Conservation (phyloP, 2,329 filamentous ascomycete genomes). For the Phialemoniopsis sp. region DNA sequence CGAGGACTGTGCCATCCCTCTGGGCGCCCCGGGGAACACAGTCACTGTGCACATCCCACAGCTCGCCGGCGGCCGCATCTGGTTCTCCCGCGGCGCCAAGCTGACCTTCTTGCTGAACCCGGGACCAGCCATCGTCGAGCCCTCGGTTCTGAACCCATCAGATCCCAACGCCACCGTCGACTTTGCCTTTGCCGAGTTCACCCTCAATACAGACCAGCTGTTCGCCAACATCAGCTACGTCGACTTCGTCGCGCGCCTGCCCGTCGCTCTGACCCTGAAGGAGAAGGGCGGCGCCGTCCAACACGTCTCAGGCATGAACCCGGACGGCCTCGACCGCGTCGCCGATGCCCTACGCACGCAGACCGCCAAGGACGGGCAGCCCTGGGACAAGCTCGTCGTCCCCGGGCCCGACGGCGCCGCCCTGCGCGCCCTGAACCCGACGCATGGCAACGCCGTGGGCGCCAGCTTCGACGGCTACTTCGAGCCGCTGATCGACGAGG, state of each 20-base stretch:
- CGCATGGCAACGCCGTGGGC: slow-evolving; percentile 33
- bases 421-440: slow-evolving; percentile 38
- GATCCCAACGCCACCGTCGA: slow-evolving; percentile 49
- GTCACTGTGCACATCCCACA: slow-evolving; percentile 56
- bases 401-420: slow-evolving; percentile 9
- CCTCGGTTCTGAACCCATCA: slow-evolving; percentile 58
- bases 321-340: slow-evolving; percentile 52
- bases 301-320: slow-evolving; percentile 52
- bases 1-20: slow-evolving; percentile 55
- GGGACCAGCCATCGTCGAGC: slow-evolving; percentile 61
- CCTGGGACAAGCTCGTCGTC: slow-evolving; percentile 57
- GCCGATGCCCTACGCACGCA: slow-evolving; percentile 51
- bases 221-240: slow-evolving; percentile 65
- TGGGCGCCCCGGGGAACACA: slow-evolving; percentile 51
- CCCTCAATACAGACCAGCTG: slow-evolving; percentile 50
- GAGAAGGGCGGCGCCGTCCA: slow-evolving; percentile 36
- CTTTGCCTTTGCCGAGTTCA: slow-evolving; percentile 60
- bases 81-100: slow-evolving; percentile 53
- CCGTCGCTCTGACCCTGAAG: slow-evolving; percentile 46
- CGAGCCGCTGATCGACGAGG: slow-evolving; percentile 34
- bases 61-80: slow-evolving; percentile 60
- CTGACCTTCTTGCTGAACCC: slow-evolving; percentile 63
- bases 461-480: slow-evolving; percentile 39
- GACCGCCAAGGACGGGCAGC: slow-evolving; percentile 46
- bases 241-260: slow-evolving; percentile 57